Percentiles rank a stretch among this genome's conserved stretches.
phyloP scores from a whole-genome alignment of 2,329 filamentous ascomycete genomes.

The Cercospora sesami region DNA sequence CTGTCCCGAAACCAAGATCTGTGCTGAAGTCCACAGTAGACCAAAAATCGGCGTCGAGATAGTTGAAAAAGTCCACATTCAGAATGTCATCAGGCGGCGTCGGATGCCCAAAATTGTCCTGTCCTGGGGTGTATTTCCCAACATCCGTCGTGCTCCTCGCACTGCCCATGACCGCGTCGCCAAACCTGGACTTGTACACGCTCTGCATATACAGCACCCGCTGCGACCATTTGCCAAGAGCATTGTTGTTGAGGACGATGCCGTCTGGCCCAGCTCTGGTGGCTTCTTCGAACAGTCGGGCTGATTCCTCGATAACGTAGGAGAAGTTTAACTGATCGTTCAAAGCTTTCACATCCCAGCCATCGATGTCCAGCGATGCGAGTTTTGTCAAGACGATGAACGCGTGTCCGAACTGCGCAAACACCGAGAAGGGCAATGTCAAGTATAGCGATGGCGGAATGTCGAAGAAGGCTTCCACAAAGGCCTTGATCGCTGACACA shows the following conservation, averaged over 20 bases:
- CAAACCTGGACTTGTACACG: slow-evolving; percentile 32
- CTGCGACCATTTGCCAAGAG: slow-evolving; percentile 36
- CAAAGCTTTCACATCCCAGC: slow-evolving; percentile 32
- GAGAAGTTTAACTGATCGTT: slow-evolving; percentile 28
- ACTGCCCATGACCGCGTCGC: slow-evolving; percentile 1
- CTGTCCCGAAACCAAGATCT: background rate
- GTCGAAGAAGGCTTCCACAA: slow-evolving; percentile 32
- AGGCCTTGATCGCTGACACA: slow-evolving; percentile 30
- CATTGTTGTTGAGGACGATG: slow-evolving; percentile 32
- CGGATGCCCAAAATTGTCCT: slow-evolving; percentile 19
- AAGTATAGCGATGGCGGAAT: slow-evolving; percentile 32
- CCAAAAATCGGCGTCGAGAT: slow-evolving; percentile 35
- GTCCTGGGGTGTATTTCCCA: slow-evolving; percentile 11
- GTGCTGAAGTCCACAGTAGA: slow-evolving; percentile 7
- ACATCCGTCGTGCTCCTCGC: background rate
- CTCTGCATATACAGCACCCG: slow-evolving; percentile 33
- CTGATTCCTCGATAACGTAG: slow-evolving; percentile 28
- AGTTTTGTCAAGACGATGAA: slow-evolving; percentile 36
- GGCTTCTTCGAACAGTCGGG: slow-evolving; percentile 28
- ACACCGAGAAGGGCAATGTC: slow-evolving; percentile 33
- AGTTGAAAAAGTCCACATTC: slow-evolving; percentile 33
- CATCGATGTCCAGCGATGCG: slow-evolving; percentile 35
- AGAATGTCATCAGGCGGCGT: slow-evolving; percentile 32
- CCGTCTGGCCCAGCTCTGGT: slow-evolving; percentile 28
- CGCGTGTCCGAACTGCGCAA: slow-evolving; percentile 35